phyloP scores from a whole-genome alignment of 371 early-diverging fungal species.

The Mortierella sp. region DNA sequence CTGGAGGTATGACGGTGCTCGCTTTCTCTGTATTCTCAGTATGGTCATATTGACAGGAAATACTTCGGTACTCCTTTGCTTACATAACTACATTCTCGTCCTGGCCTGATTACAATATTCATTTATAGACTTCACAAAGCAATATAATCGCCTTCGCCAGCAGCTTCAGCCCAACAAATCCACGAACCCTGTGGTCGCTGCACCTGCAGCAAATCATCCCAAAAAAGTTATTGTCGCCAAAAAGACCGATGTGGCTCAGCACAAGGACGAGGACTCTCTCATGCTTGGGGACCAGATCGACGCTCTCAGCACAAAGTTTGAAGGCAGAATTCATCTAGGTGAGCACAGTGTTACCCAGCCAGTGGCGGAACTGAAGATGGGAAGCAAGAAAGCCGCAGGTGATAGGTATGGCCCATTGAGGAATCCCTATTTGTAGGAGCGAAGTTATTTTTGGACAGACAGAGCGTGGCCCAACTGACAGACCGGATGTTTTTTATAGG shows the following conservation, averaged over 20 bases:
- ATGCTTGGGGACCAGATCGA: slow-evolving; percentile 40
- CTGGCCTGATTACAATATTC: not conserved
- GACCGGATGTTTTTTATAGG: too few relatives aligned
- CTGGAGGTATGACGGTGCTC: slow-evolving; percentile 43
- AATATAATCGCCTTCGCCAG: slow-evolving; percentile 86
- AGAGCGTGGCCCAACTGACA: too few relatives aligned
- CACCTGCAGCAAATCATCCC: slow-evolving; percentile 59
- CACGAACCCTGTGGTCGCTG: slow-evolving; percentile 37
- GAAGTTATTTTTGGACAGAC: too few relatives aligned
- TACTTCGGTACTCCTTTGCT: too few relatives aligned
- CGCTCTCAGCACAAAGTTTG: slow-evolving; percentile 44
- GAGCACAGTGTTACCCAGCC: slow-evolving; percentile 61
- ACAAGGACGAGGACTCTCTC: slow-evolving; percentile 44
- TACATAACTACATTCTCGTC: not conserved
- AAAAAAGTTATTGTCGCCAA: slow-evolving; percentile 50
- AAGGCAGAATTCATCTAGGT: slow-evolving; percentile 40
- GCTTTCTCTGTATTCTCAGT: slow-evolving; percentile 3
- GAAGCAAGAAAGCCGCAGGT: slow-evolving; percentile 87
- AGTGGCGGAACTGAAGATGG: slow-evolving; percentile 69
- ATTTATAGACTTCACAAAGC: slow-evolving; percentile 87
- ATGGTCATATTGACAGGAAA: too few relatives aligned
- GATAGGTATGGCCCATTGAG: slow-evolving; percentile 67
- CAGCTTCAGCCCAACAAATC: slow-evolving; percentile 59
- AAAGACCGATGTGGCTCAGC: slow-evolving; percentile 55
- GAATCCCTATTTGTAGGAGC: too few relatives aligned